Evolutionary conservation across 2,329 filamentous ascomycete genomes (phyloP), one percentile per base, ranked within the genome.

Genomic region (Neofusicoccum laricinum): DNA sequence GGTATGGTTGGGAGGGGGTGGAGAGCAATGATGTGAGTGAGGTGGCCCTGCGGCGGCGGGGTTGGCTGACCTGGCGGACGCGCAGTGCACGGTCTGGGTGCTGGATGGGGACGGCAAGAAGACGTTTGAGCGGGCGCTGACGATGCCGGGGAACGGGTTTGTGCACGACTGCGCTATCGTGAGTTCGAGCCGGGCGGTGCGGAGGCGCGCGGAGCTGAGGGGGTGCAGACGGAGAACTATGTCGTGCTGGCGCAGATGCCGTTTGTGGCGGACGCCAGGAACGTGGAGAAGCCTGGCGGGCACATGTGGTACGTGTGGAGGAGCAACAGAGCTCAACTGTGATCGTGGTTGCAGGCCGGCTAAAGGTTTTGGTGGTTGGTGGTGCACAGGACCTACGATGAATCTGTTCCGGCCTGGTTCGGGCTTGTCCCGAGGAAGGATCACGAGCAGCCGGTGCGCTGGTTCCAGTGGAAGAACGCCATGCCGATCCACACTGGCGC

Each of bases 81-180:
- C n/a, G 1, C 76, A 55, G 50, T 55, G 50, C 34, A 41, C 50
- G 17, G 50, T 55, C 1, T 79, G 74, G 59, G 69, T 62, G 6
- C 64, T 80, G 17, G 64, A 67, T 15, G 59, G 69, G 0, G 67
- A 69, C 32, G 77, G 78, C 7, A 71, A 68, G 15, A 69, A 75
- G 7, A 71, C 67, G 0, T 70, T 79, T 49, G 68, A 66, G 0
- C 67, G 72, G 2, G 79, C 76, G 76, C 51, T 78, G 12, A 67
- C 74, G 8, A 68, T 73, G 0, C 78, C 77, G 1, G 71, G 76
- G 0, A 71, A 71, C 2, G 78, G 69, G 0, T 76, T 79, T 73
- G 79, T 80, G 38, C 79, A 81, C 68, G 79, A 81, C 61, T 78
- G 76, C 61, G 77, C 73, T 77, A 5, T 81, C 81, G 66, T 79